Evolutionary conservation across 2,329 filamentous ascomycete genomes (phyloP), one percentile per base, ranked within the genome.

Genomic region (Clathrospora elynae): DNA sequence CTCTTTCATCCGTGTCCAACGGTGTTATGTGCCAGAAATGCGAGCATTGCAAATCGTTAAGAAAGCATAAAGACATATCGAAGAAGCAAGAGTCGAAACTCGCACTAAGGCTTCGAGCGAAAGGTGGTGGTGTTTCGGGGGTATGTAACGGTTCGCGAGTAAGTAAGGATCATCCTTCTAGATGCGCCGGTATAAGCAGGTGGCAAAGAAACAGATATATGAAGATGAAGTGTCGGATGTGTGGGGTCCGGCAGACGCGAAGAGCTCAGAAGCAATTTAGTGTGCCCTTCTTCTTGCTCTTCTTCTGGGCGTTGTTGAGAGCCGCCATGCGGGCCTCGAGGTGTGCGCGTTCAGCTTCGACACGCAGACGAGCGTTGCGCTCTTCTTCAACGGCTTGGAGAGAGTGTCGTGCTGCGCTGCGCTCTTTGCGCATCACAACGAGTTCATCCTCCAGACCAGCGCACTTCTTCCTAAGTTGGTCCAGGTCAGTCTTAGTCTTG

Each of bases 301-400:
- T 93, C 76, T 88, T 86, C 73, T 86, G 91, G 70, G 93, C 86
- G 45, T 88, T 86, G 64, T 92, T 90, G 85, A 99, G 69, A 41
- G 74, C 72, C 32, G 67, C 67, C 76, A 78, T 99, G 42, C 92
- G 83, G 75, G 95, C 90, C 74, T 99, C 92, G 17, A 99, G 81
- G 63, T 95, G 88, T 25, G 87, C 88, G 39, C 88, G 81, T 29
- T 93, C 93, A 54, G 87, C 84, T 76, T 99, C 93, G 23, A 95
- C 91, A 51, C 92, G 88, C 53, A 90, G 81, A 48, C 93, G 81
- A 75, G 95, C 95, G 75, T 89, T 92, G 60, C 92, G 84, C 79
- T 99, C 93, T 73, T 99, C 92, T 70, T 99, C 95, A 14, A 97
- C 89, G 49, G 90, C 88, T 69, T 96, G 90, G 57, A 97, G 80